Conservation (phyloP, 352 stramenopile species). For the Phytopythium cucurbitacearum region DNA sequence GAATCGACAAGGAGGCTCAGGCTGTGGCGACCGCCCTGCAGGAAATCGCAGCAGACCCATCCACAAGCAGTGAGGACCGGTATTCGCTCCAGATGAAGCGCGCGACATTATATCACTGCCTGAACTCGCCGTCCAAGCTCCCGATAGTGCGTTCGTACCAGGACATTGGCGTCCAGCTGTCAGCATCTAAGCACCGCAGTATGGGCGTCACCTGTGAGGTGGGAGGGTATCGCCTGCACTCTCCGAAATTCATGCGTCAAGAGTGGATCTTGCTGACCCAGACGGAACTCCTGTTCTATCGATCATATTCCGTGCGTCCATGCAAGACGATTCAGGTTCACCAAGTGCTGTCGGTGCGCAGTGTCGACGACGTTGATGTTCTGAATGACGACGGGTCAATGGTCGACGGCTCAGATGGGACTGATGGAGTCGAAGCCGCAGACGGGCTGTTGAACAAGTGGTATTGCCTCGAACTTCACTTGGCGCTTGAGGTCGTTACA, state of each 20-base stretch:
- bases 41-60: slow-evolving; percentile 17
- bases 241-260: slow-evolving; percentile 51
- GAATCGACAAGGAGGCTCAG: slow-evolving; percentile 52
- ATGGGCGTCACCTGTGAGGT: slow-evolving; percentile 62
- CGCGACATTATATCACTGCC: slow-evolving; percentile 52
- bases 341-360: slow-evolving; percentile 40
- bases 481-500: slow-evolving; percentile 49
- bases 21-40: slow-evolving; percentile 39
- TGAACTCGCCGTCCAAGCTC: slow-evolving; percentile 45
- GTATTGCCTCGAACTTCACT: slow-evolving; percentile 54
- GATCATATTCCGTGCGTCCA: slow-evolving; percentile 52
- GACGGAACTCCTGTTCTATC: slow-evolving; percentile 56
- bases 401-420: slow-evolving; percentile 8
- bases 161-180: slow-evolving; percentile 61
- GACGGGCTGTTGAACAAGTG: slow-evolving; percentile 20
- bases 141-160: slow-evolving; percentile 33
- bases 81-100: slow-evolving; percentile 5
- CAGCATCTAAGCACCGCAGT: slow-evolving; percentile 34
- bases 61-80: not conserved
- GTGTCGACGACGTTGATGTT: slow-evolving; percentile 29
- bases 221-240: slow-evolving; percentile 52
- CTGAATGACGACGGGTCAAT: slow-evolving; percentile 11
- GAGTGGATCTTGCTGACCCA: slow-evolving; percentile 69
- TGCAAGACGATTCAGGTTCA: slow-evolving; percentile 34
- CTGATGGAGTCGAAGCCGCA: slow-evolving; percentile 7